Base-by-base conservation (phyloP, 2,329 filamentous ascomycete genomes). In the Arthrobotrys pseudoclavata region DNA sequence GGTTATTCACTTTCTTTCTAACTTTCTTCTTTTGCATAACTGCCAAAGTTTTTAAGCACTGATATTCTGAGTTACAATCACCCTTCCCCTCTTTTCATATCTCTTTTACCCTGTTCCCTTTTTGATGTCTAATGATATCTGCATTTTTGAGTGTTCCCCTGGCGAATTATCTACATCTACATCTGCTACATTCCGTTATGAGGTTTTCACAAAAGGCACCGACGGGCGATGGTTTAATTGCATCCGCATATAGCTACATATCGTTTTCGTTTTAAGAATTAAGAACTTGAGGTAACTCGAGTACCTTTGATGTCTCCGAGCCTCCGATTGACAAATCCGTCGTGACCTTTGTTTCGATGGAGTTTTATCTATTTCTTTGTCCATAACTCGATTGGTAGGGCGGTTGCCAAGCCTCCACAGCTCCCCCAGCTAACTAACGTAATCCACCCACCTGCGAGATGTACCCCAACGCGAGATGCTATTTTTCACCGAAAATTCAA, bases 41-140 rank as follows among this genome's bases (percentile, higher is more conserved):
- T 52, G 50, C 64, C 34, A 24, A 15, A 47, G 34, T n/a, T 50
- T 57, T 69, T 22, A 2, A 61, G 45, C 20, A 29, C 53, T 45
- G 6, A 45, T 15, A 10, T 42, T 53, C 29, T 15, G 6, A 45
- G 31, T 10, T 15, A 60, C 34, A 42, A 22, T 12, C 10, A n/a
- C 31, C 52, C 18, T 68, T 55, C 40, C 31, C 52, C 37, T 52
- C 45, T 34, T 24, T 37, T 7, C 6, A 26, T 18, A 53, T 53
- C 15, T 12, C 15, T 29, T 37, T 29, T 34, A 15, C 10, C 22
- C 20, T 34, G 1, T 18, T 9, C 31, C 22, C 18, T 13, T 34
- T 10, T 63, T 68, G 18, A 70, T 61, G 66, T 68, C 67, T 77
- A 31, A 77, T 68, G 74, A 77, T 71, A 71, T 71, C 47, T 60